Conservation (phyloP, 352 stramenopile genomes). For the Peronospora destructor region DNA sequence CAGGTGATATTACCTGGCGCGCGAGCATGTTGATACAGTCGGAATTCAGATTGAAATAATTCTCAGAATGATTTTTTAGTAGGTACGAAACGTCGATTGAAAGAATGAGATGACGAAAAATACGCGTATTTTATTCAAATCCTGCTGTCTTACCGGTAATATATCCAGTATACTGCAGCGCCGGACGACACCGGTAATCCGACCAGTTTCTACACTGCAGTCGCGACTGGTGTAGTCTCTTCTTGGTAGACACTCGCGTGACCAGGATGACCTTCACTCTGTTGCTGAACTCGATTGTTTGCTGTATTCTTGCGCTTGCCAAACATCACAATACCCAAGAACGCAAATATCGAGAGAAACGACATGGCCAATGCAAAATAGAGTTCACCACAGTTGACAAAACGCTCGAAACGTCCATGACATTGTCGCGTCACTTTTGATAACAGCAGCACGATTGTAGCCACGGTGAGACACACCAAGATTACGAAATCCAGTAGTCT, state of each 20-base stretch:
- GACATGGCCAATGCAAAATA: conserved; percentile 44
- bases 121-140: too few relatives aligned
- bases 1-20: conserved; percentile 23
- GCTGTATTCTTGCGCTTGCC: conserved; percentile 20
- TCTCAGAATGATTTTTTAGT: too few relatives aligned
- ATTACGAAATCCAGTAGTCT: conserved; percentile 41
- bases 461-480: conserved; percentile 34
- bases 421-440: conserved; percentile 55
- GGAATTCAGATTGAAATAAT: too few relatives aligned
- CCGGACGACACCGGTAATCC: too few relatives aligned
- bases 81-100: too few relatives aligned
- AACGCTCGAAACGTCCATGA: conserved; percentile 36
- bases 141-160: too few relatives aligned
- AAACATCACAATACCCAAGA: conserved; percentile 40
- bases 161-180: too few relatives aligned
- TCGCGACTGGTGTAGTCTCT: too few relatives aligned
- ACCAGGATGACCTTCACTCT: neutral
- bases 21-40: conserved; percentile 28
- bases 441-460: conserved; percentile 46
- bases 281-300: conserved; percentile 3
- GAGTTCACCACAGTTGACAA: conserved; percentile 45
- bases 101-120: too few relatives aligned
- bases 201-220: too few relatives aligned
- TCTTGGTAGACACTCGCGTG: conserved; percentile 8
- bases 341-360: conserved; percentile 48